These are phyloP conservation scores for Xylaria sp. DNA, from an alignment of 2,329 filamentous ascomycete species.

Conservation along the genomic window DNA sequence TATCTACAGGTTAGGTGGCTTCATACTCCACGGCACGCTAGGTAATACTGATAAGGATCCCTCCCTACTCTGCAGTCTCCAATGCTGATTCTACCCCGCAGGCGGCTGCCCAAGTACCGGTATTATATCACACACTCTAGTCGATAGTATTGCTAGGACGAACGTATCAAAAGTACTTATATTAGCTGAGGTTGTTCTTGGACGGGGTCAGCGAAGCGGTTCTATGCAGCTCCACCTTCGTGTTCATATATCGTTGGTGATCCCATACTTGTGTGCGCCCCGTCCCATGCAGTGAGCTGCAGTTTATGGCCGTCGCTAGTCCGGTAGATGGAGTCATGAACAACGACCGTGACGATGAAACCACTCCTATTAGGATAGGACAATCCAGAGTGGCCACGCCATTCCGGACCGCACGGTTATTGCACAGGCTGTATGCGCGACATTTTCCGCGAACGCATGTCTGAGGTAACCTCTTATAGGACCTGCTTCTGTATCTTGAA, in stretches of 20 bases:
- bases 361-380: neutral
- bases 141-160: neutral
- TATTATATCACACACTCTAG: neutral
- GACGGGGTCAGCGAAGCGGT: neutral
- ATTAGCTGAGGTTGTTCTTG: neutral
- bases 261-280: neutral
- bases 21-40: neutral
- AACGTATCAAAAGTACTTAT: slow-evolving; percentile 9
- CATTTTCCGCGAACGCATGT: neutral
- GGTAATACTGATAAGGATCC: neutral
- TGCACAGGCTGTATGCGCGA: slow-evolving; percentile 3
- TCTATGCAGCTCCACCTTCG: neutral
- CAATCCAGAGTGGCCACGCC: neutral
- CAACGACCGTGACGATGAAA: neutral
- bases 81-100: neutral
- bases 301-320: neutral
- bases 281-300: neutral
- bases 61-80: neutral
- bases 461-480: neutral
- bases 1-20: too few relatives aligned
- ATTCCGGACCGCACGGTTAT: too few relatives aligned
- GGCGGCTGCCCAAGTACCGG: neutral
- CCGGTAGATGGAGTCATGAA: neutral
- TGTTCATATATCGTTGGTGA: neutral
- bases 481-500: slow-evolving; percentile 1